Evolutionary conservation across 2,329 filamentous ascomycete genomes (phyloP).

Genomic region (Stagonosporopsis chrysanthemi): DNA sequence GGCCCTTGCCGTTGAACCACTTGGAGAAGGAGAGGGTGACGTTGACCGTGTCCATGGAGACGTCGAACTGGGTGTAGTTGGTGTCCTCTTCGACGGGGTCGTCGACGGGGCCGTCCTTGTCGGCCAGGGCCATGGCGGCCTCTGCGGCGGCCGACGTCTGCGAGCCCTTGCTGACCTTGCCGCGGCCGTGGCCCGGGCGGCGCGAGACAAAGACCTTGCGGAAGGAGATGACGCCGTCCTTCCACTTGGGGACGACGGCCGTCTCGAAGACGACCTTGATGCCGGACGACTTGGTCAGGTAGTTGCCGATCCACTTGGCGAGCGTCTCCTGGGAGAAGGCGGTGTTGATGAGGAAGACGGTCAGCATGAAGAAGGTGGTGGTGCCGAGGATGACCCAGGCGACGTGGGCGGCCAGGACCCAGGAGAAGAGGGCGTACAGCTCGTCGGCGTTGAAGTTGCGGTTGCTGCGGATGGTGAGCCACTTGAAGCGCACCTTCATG

Average conservation of each 20-base stretch:
- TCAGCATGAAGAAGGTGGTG: slow-evolving; percentile 92
- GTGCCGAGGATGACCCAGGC: slow-evolving; percentile 97
- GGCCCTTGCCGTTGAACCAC: slow-evolving; percentile 97
- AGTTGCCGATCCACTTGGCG: slow-evolving; percentile 92
- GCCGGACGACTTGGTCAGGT: slow-evolving; percentile 91
- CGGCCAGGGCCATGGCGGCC: slow-evolving; percentile 66
- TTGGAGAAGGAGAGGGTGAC: slow-evolving; percentile 97
- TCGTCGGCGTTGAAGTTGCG: slow-evolving; percentile 96
- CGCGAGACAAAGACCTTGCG: slow-evolving; percentile 95
- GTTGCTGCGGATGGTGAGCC: slow-evolving; percentile 93
- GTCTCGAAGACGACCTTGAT: slow-evolving; percentile 96
- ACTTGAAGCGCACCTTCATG: slow-evolving; percentile 91
- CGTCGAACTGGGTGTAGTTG: slow-evolving; percentile 97
- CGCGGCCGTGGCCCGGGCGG: slow-evolving; percentile 80
- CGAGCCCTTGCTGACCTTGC: slow-evolving; percentile 91
- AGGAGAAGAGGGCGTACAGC: slow-evolving; percentile 93
- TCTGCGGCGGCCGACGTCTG: slow-evolving; percentile 83
- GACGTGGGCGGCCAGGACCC: slow-evolving; percentile 91
- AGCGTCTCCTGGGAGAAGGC: slow-evolving; percentile 97
- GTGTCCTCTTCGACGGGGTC: slow-evolving; percentile 73
- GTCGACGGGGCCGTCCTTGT: slow-evolving; percentile 43
- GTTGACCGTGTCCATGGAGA: slow-evolving; percentile 94
- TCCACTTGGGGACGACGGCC: slow-evolving; percentile 96
- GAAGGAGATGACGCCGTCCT: slow-evolving; percentile 93
- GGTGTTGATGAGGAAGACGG: slow-evolving; percentile 92